Evolutionary conservation across 2,329 filamentous ascomycete species (phyloP).

Genomic region (Calcarisporium arbuscula): DNA sequence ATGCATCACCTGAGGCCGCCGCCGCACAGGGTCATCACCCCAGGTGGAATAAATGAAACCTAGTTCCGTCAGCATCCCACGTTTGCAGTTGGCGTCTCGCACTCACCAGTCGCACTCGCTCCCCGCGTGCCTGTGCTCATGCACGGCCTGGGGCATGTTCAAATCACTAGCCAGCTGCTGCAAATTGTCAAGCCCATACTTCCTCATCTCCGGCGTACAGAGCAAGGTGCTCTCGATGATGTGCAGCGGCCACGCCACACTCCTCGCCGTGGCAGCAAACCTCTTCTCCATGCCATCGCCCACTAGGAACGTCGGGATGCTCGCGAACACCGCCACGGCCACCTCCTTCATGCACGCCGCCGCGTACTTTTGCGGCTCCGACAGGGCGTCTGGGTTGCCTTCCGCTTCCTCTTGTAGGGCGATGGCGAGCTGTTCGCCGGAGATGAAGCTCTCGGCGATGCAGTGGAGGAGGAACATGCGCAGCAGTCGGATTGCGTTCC

Average conservation of each 20-base stretch:
- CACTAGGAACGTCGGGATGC: conserved; percentile 12
- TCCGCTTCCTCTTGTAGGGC: conserved; percentile 4
- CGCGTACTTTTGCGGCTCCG: conserved; percentile 6
- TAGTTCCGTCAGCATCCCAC: background rate
- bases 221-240: conserved; percentile 11
- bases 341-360: conserved; percentile 11
- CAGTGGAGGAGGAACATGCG: conserved; percentile 17
- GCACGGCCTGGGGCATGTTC: conserved; percentile 14
- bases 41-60: conserved; percentile 9
- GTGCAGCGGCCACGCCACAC: conserved; percentile 17
- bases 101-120: conserved; percentile 14
- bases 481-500: conserved; percentile 18
- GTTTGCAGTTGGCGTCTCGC: too few species aligned
- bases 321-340: conserved; percentile 15
- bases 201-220: conserved; percentile 7
- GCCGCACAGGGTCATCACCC: conserved; percentile 3
- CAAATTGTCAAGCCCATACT: conserved; percentile 11
- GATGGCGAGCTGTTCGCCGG: conserved; percentile 1
- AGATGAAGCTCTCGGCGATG: too few species aligned
- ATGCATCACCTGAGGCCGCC: too few species aligned
- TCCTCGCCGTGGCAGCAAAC: conserved; percentile 15
- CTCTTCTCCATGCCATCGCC: conserved; percentile 3
- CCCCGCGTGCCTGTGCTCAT: conserved; percentile 5
- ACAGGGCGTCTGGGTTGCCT: conserved; percentile 1
- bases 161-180: conserved; percentile 15